Base-by-base conservation (phyloP, 345 rosid species). In the Acer yangbiense region DNA sequence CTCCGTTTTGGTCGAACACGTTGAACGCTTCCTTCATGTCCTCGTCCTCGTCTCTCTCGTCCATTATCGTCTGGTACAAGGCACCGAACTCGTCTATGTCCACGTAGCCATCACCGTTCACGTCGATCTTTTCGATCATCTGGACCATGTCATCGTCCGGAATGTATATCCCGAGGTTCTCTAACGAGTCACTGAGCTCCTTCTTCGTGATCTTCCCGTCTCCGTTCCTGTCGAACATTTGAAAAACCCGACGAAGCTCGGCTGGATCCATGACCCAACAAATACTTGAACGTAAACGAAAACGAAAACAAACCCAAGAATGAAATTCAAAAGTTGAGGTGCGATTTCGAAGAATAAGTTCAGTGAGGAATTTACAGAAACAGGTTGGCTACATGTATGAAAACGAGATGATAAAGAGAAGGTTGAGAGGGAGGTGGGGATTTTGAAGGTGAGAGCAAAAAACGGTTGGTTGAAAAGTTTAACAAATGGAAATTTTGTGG, bases 61-160 rank as follows among this genome's bases (percentile, higher is more conserved):
- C 86, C 98, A 94, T 94, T 77, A 96, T 96, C 75, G 97, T 83
- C 77, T 87, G 87, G 68, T 93, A 93, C 71, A 94, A 72, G 0
- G 79, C 92, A 1, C 93, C 98, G 44, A 96, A 96, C 85, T 96
- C 98, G 6, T 94, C 93, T 0, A 92, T 86, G n/a, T 96, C 99
- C 2, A 96, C 92, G 62, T 80, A 89, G 5, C 98, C 99, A 18
- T 94, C 98, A 1, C 95, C 94, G 12, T 96, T 92, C 67, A 80
- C 85, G 61, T 96, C 98, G 46, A 94, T 94, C 82, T 94, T 96
- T 69, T 94, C 98, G 18, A 94, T 90, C 95, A 92, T 91, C 73
- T 88, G 90, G 6, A 72, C 79, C 80, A 96, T 69, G 1, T 96
- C 98, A 39, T 80, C 82, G 35, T 92, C 99, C 0, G 90, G 80